Percentiles rank a stretch among this genome's conserved stretches.
Conservation (phyloP, 352 stramenopile species). For the Phytopythium litorale region DNA sequence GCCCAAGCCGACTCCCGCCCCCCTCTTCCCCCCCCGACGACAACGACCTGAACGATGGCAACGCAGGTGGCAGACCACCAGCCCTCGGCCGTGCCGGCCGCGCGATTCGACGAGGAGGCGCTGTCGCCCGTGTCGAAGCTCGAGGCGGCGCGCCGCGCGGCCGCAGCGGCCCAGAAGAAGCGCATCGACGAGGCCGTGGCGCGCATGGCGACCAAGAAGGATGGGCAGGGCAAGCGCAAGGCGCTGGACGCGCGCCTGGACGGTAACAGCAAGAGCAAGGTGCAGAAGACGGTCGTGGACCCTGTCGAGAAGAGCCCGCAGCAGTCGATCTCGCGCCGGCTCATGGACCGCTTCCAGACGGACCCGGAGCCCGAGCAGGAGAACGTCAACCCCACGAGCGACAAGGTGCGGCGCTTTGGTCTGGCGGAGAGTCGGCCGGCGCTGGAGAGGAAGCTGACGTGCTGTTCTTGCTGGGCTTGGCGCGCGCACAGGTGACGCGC, state of each 20-base stretch:
- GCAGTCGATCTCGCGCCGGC: slow-evolving; percentile 37
- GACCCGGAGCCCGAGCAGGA: slow-evolving; percentile 37
- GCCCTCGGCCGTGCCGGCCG: slow-evolving; percentile 19
- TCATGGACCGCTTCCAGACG: slow-evolving; percentile 31
- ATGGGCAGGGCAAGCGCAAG: slow-evolving; percentile 58
- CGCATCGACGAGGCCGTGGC: slow-evolving; percentile 58
- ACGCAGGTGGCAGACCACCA: slow-evolving; percentile 45
- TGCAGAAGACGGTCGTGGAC: slow-evolving; percentile 45
- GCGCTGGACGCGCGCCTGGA: slow-evolving; percentile 41
- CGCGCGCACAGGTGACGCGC: slow-evolving; percentile 13
- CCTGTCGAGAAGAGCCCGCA: slow-evolving; percentile 22
- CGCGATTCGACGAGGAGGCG: slow-evolving; percentile 39
- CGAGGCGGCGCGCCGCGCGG: slow-evolving; percentile 52
- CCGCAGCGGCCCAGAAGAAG: slow-evolving; percentile 62
- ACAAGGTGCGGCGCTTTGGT: slow-evolving; percentile 4
- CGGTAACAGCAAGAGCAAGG: slow-evolving; percentile 31
- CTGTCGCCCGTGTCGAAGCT: slow-evolving; percentile 76
- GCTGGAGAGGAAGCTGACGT: background rate
- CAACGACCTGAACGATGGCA: slow-evolving; percentile 29
- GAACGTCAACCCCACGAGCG: slow-evolving; percentile 7
- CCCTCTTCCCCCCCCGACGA: no score
- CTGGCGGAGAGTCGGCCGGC: no score
- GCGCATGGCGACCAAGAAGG: slow-evolving; percentile 53
- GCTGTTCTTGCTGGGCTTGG: background rate
- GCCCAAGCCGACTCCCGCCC: background rate